Evolutionary conservation across 768 basidiomycete species (phyloP), one percentile per base, ranked within the genome.

Genomic region (Agaricus bisporus): DNA sequence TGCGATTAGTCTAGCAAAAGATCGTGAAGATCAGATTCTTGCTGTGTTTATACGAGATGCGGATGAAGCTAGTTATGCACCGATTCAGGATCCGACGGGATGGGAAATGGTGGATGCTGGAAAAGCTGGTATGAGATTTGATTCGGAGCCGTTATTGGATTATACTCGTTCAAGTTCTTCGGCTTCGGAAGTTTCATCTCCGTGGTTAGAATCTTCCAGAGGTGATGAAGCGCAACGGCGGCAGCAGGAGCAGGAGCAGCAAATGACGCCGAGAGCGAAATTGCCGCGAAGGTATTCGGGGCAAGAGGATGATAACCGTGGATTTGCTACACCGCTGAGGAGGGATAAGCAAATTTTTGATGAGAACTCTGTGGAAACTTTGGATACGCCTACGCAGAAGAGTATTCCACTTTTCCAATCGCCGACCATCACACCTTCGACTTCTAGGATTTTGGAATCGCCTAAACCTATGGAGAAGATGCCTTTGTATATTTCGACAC

Each of bases 11-110:
- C 64, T 95, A 15, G 92, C 95, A 0, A 66, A 71, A 15, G 84
- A 90, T 52, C 73, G 83, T 10, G 82, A 86, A 0, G 59, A 71
- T 4, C 88, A 90, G 62, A 77, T 98, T 36, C 69, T 85, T 4
- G 91, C 75, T 3, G 81, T 98, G 35, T 91, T 91, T 68, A 82
- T 98, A 41, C 80, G 95, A 18, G 89, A 95, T 60, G 88, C 85
- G 12, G 73, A 75, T 41, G 69, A 61, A 14, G 48, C 58, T 12
- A 59, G 59, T 3, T 59, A 59, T 1, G 67, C 71, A 2, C 68
- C 74, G 0, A 67, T 88, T 5, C 76, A 78, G 2, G 86, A 90
- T 58, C 86, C 88, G 0, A 88, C 81, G 0, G 88, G 86, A 12
- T 66, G 61, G 70, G 70, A 66, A 32, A 64, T 66, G 8, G 58